A percentile compares a stretch with the other conserved stretches of the same genome.
Conservation (phyloP, 495 filamentous ascomycete species). For the Penicillium malachiteum region DNA sequence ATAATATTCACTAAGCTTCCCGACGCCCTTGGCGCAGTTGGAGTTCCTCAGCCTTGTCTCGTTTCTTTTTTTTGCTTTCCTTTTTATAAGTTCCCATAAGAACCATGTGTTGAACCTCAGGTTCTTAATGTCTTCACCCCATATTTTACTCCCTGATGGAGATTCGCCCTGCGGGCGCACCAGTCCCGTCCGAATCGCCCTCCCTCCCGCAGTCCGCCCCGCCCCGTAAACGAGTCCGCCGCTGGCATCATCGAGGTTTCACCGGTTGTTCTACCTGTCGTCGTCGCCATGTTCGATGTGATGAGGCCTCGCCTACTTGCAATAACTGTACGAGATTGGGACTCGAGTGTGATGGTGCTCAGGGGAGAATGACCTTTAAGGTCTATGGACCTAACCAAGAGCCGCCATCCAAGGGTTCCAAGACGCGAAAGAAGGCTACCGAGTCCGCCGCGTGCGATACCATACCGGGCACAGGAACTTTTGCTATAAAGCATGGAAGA, state of each 20-base stretch:
- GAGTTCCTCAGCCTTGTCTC: background rate
- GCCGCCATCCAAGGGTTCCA: slow-evolving; percentile 13
- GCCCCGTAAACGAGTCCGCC: slow-evolving; percentile 43
- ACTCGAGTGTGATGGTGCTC: slow-evolving; percentile 40
- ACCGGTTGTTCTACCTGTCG: slow-evolving; percentile 43
- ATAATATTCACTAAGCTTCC: background rate
- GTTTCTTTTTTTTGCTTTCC: background rate
- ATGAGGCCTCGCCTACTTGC: slow-evolving; percentile 43
- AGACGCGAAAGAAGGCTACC: slow-evolving; percentile 22
- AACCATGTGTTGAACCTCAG: background rate
- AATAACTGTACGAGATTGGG: slow-evolving; percentile 41
- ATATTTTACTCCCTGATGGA: slow-evolving; percentile 27
- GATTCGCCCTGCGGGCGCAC: slow-evolving; percentile 29
- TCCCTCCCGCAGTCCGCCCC: slow-evolving; percentile 17
- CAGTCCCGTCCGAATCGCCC: slow-evolving; percentile 15
- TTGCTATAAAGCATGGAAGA: slow-evolving; percentile 11
- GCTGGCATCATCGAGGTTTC: slow-evolving; percentile 44
- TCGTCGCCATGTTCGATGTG: slow-evolving; percentile 44
- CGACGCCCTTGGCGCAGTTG: background rate
- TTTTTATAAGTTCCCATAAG: background rate
- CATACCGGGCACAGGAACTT: slow-evolving; percentile 8
- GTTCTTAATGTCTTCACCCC: slow-evolving; percentile 5
- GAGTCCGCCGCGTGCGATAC: slow-evolving; percentile 13
- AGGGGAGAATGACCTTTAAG: slow-evolving; percentile 45
- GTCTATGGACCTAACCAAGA: slow-evolving; percentile 36